Base-by-base conservation (phyloP, 2,329 filamentous ascomycete species). In the Botrytis medusae region DNA sequence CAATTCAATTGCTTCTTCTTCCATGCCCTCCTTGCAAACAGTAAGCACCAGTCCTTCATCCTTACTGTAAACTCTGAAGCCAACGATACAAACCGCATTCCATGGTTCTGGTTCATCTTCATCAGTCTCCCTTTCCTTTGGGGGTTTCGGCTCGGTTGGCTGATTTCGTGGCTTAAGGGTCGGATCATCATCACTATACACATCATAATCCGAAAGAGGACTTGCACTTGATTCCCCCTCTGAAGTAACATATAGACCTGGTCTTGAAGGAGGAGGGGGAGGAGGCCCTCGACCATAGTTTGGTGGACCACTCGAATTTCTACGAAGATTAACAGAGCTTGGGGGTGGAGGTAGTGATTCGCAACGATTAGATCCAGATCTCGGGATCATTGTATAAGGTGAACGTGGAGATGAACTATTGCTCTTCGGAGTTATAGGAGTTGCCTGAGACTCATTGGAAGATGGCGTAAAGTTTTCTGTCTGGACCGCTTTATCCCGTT, bases 141-240 rank as follows among this genome's bases (percentile, higher is more conserved):
- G 20, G 18, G 44, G 74, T 75, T 20, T 81, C 70, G 6, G 77
- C 63, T 3, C 77, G 60, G 10, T 76, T 64, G 1, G 78, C n/a
- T 7, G 71, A 25, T 85, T 83, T 44, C 72, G 44, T 7, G 85
- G 86, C 79, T 87, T 87, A 72, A 85, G 84, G 0, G 85, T 84
- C 80, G 88, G 85, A 77, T 90, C 88, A 75, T 90, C 88, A 69
- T 84, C 86, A 74, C 86, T 88, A 79, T 89, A 90, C 42, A 89
- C 83, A 75, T 86, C 84, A 84, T 86, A 90, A 74, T 90, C 88
- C 51, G 86, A 84, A 2, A 90, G 84, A 0, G 89, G 89, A 10
- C 87, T 89, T 62, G 89, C 88, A 0, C 87, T 90, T 0, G 87
- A 89, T 72, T 90, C 86, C 48, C 85, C 85, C 9, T 86, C 86